phyloP scores from a whole-genome alignment of 129 eudicot genomes.

The Logfia minima region DNA sequence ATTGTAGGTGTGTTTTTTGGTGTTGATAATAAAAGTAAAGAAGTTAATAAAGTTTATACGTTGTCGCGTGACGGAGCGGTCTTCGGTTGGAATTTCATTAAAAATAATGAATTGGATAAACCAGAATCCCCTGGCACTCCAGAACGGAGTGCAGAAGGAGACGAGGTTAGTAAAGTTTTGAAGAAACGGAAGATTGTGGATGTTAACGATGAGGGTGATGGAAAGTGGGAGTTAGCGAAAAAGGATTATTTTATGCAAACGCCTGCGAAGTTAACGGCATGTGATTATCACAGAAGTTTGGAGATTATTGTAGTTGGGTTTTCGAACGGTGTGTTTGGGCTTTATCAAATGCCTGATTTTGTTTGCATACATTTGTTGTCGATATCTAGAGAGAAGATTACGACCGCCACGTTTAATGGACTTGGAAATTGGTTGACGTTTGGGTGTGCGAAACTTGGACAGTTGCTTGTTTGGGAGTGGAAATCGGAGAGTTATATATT shows the following conservation, averaged over 20 bases:
- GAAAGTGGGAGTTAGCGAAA: conserved; percentile 74
- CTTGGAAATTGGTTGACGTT: conserved; percentile 91
- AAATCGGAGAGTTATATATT: conserved; percentile 87
- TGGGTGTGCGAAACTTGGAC: conserved; percentile 97
- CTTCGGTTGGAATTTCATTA: conserved; percentile 54
- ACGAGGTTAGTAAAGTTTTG: conserved; percentile 11
- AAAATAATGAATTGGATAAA: conserved; percentile 31
- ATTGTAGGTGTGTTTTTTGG: conserved; percentile 77
- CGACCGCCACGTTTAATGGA: conserved; percentile 76
- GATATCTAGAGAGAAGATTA: conserved; percentile 85
- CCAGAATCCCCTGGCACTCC: conserved; percentile 82
- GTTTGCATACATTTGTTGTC: conserved; percentile 88
- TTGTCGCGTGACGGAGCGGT: conserved; percentile 82
- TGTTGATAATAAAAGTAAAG: conserved; percentile 53
- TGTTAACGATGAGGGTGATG: conserved; percentile 42
- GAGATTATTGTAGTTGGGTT: conserved; percentile 91
- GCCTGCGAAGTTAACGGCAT: conserved; percentile 66
- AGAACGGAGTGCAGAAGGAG: conserved; percentile 40
- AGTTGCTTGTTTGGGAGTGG: conserved; percentile 99
- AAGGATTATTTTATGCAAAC: conserved; percentile 81
- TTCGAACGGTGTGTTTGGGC: conserved; percentile 87
- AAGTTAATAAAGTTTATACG: conserved; percentile 52
- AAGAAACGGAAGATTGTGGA: conserved; percentile 63
- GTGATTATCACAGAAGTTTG: conserved; percentile 79
- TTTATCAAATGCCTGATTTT: conserved; percentile 94